Evolutionary conservation across 306 rosid species (phyloP), one percentile per base, ranked within the genome.

Genomic region (Glycyrrhiza uralensis): DNA sequence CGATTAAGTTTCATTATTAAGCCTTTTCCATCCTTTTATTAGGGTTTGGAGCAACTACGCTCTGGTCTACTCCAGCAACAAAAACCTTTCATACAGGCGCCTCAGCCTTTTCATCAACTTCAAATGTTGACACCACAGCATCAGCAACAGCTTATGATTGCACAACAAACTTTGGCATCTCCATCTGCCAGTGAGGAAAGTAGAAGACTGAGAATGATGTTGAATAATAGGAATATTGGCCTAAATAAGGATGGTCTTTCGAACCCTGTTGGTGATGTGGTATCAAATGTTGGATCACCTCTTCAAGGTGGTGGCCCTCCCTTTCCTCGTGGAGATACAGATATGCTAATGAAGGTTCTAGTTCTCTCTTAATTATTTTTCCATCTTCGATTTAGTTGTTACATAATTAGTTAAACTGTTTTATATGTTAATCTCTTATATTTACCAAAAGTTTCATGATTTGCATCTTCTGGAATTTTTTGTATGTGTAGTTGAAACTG

Each of bases 41-140:
- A 95, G 99, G 99, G 97, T 62, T 76, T 95, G 76, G 99, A 95
- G 60, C 99, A 88, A 50, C 96, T 95, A 15, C 99, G 99, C 29
- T 68, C 89, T 56, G 96, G 99, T 81, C 73, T 91, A 81, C 95
- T 94, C 79, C 98, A 86, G 89, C 97, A 83, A 24, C 99, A 81
- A 70, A 95, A 95, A 75, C 83, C 99, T 69, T 95, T 78, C 77
- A 91, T 89, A 22, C 99, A 91, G 82, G 81, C 89, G 55, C 96
- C 93, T 45, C 99, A 85, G 75, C 92, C 94, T 12, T 94, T 88
- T 84, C 97, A 86, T 79, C 99, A 91, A 85, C 87, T 95, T 54
- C 99, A 88, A 76, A 91, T 95, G 99, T 78, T 95, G 89, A 77
- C 99, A 11, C 96, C 96, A 7, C 99, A 94, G 39, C 97, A 93